A percentile compares a stretch with the other conserved stretches of the same genome.
Evolutionary conservation across 1,284 basidiomycete genomes (phyloP).

Genomic region (Athelia psychrophila): DNA sequence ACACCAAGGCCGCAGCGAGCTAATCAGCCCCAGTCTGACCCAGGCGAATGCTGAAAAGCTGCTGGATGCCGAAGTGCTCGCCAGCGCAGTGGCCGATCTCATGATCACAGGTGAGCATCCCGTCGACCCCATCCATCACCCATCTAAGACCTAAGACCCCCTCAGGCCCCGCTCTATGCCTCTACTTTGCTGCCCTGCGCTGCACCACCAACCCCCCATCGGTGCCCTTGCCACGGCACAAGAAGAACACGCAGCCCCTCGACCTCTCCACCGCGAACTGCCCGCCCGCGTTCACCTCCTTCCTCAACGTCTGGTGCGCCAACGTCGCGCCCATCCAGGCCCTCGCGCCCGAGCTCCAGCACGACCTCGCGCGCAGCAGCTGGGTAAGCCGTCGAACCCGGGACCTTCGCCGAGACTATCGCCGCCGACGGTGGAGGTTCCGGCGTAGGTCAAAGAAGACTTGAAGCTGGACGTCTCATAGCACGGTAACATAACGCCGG

Average conservation of each 20-base stretch:
- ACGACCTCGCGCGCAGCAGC: conserved; percentile 77
- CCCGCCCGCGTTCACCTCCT: conserved; percentile 58
- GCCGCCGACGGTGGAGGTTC: too few relatives aligned
- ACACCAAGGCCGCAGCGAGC: not conserved
- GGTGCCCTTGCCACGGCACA: conserved; percentile 51
- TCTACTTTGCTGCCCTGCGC: conserved; percentile 64
- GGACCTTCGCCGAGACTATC: too few relatives aligned
- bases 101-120: conserved; percentile 69
- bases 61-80: conserved; percentile 65
- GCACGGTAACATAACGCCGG: too few relatives aligned
- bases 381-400: too few relatives aligned
- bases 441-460: too few relatives aligned
- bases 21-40: not conserved
- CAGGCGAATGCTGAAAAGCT: conserved; percentile 73
- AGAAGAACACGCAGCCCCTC: conserved; percentile 34
- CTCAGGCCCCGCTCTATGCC: conserved; percentile 55
- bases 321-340: conserved; percentile 63
- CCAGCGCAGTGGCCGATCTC: conserved; percentile 73
- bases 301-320: conserved; percentile 70
- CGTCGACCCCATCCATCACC: not conserved
- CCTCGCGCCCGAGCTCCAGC: conserved; percentile 61
- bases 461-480: too few relatives aligned
- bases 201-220: conserved; percentile 57
- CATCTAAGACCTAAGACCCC: conserved; percentile 10
- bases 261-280: conserved; percentile 55